Evolutionary conservation across 176 grass and related monocot species (phyloP).

Genomic region (Avena sativa): DNA sequence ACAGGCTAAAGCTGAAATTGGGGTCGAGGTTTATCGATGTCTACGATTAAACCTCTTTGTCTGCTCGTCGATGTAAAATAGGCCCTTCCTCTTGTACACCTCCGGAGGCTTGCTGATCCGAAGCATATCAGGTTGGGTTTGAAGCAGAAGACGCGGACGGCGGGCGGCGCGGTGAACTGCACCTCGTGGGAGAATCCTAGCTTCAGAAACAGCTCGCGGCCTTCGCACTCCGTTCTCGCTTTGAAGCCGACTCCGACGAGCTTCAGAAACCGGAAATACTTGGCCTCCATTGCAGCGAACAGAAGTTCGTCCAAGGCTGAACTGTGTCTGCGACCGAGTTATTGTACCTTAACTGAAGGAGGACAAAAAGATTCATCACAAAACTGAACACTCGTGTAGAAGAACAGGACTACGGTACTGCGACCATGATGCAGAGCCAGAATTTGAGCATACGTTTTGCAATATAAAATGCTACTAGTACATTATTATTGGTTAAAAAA

Average conservation of each 20-base stretch:
- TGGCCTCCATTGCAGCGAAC: constrained; percentile 52
- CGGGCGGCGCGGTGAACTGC: constrained; percentile 66
- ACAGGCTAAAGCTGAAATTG: not conserved
- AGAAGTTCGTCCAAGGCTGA: not conserved
- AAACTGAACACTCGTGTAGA: not conserved
- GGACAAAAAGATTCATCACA: not conserved
- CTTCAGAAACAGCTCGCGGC: constrained; percentile 74
- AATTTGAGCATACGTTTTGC: not conserved
- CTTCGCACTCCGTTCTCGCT: constrained; percentile 69
- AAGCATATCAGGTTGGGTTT: constrained; percentile 73
- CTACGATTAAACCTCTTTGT: constrained; percentile 46
- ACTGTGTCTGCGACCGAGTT: not conserved
- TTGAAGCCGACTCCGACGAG: constrained; percentile 68
- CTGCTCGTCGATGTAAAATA: constrained; percentile 74
- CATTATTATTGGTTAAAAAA: not conserved
- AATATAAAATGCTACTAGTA: not conserved
- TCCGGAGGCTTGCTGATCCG: constrained; percentile 64
- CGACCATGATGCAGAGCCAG: too few relatives aligned
- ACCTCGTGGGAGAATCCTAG: constrained; percentile 75
- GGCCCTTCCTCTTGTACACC: constrained; percentile 72
- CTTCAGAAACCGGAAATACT: constrained; percentile 72
- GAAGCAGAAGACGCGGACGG: constrained; percentile 77
- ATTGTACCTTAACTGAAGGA: not conserved
- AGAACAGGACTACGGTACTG: not conserved
- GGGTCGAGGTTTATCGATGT: not conserved